A percentile compares a stretch with the other conserved stretches of the same genome.
Evolutionary conservation across 805 yeast species (phyloP).

Genomic region (Ogataea haglerorum): DNA sequence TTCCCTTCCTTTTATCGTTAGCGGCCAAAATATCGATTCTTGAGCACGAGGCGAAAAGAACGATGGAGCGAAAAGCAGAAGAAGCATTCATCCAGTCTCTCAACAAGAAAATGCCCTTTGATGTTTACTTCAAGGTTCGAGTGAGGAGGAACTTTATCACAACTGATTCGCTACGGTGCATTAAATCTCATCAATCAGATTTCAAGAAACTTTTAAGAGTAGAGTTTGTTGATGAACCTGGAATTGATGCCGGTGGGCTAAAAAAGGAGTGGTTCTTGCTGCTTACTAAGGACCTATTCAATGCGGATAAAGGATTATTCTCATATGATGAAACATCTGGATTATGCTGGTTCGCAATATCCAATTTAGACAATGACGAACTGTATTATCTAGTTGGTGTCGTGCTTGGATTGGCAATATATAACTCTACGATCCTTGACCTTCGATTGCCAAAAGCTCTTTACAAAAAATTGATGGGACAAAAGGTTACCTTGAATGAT

Average conservation of each 20-base stretch:
- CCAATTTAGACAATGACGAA: slow-evolving; percentile 45
- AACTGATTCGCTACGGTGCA: slow-evolving; percentile 68
- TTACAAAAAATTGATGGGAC: slow-evolving; percentile 67
- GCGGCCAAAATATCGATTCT: slow-evolving; percentile 79
- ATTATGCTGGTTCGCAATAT: slow-evolving; percentile 69
- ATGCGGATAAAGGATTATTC: slow-evolving; percentile 66
- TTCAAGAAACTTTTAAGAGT: slow-evolving; percentile 72
- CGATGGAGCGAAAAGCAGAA: slow-evolving; percentile 84
- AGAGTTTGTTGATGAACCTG: slow-evolving; percentile 84
- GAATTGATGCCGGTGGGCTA: slow-evolving; percentile 93
- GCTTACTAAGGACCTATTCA: slow-evolving; percentile 66
- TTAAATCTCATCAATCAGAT: slow-evolving; percentile 53
- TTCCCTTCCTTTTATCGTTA: slow-evolving; percentile 75
- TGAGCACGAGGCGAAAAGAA: slow-evolving; percentile 75
- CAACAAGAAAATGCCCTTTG: slow-evolving; percentile 56
- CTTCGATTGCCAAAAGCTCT: slow-evolving; percentile 71
- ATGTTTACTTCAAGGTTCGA: slow-evolving; percentile 63
- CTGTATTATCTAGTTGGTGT: slow-evolving; percentile 79
- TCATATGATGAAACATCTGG: slow-evolving; percentile 63
- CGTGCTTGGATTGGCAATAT: slow-evolving; percentile 84
- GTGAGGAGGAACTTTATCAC: slow-evolving; percentile 68
- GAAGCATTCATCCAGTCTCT: slow-evolving; percentile 80
- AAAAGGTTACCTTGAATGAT: slow-evolving; percentile 58
- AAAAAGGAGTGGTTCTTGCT: slow-evolving; percentile 91
- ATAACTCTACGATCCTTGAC: slow-evolving; percentile 84